Evolutionary conservation across 2,329 filamentous ascomycete species (phyloP), one percentile per base, ranked within the genome.

Genomic region (Ophiostoma sp.): DNA sequence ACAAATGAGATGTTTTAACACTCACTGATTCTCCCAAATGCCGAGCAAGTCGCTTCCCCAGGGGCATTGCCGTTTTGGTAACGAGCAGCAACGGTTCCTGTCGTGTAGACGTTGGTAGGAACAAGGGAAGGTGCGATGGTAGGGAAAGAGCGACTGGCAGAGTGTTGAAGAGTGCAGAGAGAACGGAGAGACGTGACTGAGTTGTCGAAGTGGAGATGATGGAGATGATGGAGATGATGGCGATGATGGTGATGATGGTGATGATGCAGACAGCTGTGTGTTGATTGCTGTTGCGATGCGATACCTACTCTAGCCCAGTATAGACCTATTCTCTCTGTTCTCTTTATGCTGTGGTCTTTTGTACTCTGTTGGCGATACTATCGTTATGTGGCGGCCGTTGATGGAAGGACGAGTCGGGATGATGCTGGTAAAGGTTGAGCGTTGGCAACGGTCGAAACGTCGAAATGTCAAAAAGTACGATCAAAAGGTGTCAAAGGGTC

Each of bases 1-100:
- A 36, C 20, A n/a, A 33, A 39, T 65, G 62, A 35, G 15, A 23
- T 23, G 6, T 20, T 52, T 20, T 54, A 54, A 48, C 27, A 60
- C 69, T 68, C 67, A 70, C 69, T n/a, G 69, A 36, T 64, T 70
- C 69, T 60, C 69, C 69, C 65, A 70, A 27, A 23, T 70, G 69
- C 11, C 69, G 69, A 31, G 66, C 69, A 27, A 70, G 65, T 27
- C 69, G 69, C 39, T 70, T 60, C 27, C 69, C 52, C 31, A 70
- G 52, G 7, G 69, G 36, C 69, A 70, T 70, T 44, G 31, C 68
- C n/a, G 35, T 35, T 44, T 23, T 39, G 44, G 65, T 17, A 11
- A 64, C 31, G 48, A 39, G 48, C 31, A 36, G 33, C 17, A 36
- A 35, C 17, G 44, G 20, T 48, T 48, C 44, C 44, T 48, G 20